Base-by-base conservation (phyloP, 1,284 basidiomycete species). In the Pseudozyma thailandica region DNA sequence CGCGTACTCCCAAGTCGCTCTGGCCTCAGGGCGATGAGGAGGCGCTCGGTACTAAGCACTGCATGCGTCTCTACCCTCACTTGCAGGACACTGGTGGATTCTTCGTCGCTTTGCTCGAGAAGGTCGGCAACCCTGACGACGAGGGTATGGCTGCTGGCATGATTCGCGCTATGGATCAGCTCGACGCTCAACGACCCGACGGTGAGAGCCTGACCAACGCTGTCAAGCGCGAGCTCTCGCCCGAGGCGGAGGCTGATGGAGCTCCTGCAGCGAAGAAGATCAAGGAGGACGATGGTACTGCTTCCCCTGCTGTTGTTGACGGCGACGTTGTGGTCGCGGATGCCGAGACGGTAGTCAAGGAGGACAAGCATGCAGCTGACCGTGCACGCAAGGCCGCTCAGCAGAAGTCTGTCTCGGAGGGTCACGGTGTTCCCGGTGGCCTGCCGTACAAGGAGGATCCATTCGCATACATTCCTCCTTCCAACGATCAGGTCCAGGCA, bases 81-180 rank as follows among this genome's bases (percentile, higher is more conserved):
- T 85, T 96, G 41, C 95, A 98, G 85, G 92, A 99, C 83, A 94
- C 94, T 0, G 96, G 96, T 12, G 96, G 93, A 0, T 99, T 99
- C 85, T 99, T 97, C 79, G 90, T 99, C 25, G 92, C 93, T 16
- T 90, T 97, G 0, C 85, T 99, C 31, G 88, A 93, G 77, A 87
- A 86, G 77, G 64, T 70, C 4, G 72, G 71, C 39, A 64, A 70
- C 39, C 46, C 50, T 2, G 66, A 79, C n/a, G 71, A 68, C 33
- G 77, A 72, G 47, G 72, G 77, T n/a, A 72, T 80, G 71, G 75
- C 80, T 1, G 55, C 59, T n/a, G 80, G 80, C 21, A 82, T 82
- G 75, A 61, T 74, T 28, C 71, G 78, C 4, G 80, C 80, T 10
- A 75, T 79, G 63, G 77, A 77, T 18, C 61, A 72, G 18, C 69